Conservation (phyloP, 805 yeast genomes). For the Wickerhamiella alocasiicola region DNA sequence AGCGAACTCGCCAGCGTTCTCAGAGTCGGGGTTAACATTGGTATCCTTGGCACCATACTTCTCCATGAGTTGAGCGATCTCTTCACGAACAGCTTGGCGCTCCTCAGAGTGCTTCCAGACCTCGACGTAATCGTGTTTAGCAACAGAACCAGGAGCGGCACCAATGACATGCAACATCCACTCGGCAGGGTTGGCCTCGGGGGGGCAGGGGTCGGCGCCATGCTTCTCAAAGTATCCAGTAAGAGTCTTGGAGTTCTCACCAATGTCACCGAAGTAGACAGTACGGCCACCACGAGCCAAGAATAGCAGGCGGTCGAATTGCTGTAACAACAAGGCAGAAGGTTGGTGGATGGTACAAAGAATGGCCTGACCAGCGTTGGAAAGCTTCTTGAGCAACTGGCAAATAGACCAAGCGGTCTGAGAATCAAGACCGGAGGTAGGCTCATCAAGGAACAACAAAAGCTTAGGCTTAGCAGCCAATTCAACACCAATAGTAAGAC, state of each 20-base stretch:
- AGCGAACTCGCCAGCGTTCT: slow-evolving; percentile 29
- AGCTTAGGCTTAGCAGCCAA: slow-evolving; percentile 56
- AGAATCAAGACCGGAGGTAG: slow-evolving; percentile 58
- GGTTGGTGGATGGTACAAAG: slow-evolving; percentile 72
- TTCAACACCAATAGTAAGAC: slow-evolving; percentile 59
- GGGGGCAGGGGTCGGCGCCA: slow-evolving; percentile 57
- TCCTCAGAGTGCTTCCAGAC: slow-evolving; percentile 46
- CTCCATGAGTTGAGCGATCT: slow-evolving; percentile 27
- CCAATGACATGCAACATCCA: slow-evolving; percentile 64
- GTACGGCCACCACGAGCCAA: slow-evolving; percentile 67
- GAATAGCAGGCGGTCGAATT: slow-evolving; percentile 54
- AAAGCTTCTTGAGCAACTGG: slow-evolving; percentile 51
- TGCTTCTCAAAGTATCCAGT: slow-evolving; percentile 55
- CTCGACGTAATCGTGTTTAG: slow-evolving; percentile 47
- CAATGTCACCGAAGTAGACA: slow-evolving; percentile 73
- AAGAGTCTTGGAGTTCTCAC: slow-evolving; percentile 45
- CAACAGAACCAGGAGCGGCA: slow-evolving; percentile 64
- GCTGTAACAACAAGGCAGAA: slow-evolving; percentile 54
- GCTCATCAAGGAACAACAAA: slow-evolving; percentile 53
- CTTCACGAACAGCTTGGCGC: slow-evolving; percentile 25
- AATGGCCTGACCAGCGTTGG: slow-evolving; percentile 62
- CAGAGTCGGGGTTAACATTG: slow-evolving; percentile 15
- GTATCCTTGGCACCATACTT: slow-evolving; percentile 23
- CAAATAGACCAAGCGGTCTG: slow-evolving; percentile 59
- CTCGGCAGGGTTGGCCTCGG: slow-evolving; percentile 61